Evolutionary conservation across 257 asterid genomes (phyloP).

Genomic region (Linderniella brevidens): DNA sequence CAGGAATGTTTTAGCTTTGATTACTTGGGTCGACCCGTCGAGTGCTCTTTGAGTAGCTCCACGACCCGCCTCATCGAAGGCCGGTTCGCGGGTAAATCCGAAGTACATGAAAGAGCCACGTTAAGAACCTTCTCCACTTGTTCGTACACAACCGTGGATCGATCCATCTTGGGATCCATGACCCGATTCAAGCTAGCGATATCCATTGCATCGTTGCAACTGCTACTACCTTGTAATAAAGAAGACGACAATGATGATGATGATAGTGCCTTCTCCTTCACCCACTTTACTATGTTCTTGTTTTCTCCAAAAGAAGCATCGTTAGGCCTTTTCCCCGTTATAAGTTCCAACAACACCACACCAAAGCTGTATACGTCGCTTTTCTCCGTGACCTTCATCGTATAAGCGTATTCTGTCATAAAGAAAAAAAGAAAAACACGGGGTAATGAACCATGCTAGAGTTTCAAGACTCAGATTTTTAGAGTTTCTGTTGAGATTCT

Average conservation of each 20-base stretch:
- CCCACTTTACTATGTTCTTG: constrained; percentile 53
- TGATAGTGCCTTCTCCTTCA: constrained; percentile 21
- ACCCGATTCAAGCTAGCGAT: constrained; percentile 18
- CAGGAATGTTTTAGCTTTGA: too few species aligned
- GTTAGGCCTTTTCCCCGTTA: constrained; percentile 42
- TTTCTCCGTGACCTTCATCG: constrained; percentile 45
- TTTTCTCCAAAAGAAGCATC: constrained; percentile 38
- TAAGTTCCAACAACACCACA: constrained; percentile 46
- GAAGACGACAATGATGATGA: constrained; percentile 11
- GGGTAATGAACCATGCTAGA: neutral
- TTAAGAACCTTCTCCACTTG: constrained; percentile 36
- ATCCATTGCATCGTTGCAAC: constrained; percentile 1
- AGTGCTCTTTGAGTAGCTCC: constrained; percentile 30
- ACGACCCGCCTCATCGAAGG: constrained; percentile 70
- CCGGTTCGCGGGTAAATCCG: constrained; percentile 40
- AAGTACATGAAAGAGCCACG: constrained; percentile 47
- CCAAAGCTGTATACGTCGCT: constrained; percentile 81
- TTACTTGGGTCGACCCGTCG: constrained; percentile 12
- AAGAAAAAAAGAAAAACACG: neutral
- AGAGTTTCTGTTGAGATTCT: too few species aligned
- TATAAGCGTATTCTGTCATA: constrained; percentile 51
- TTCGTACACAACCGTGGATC: constrained; percentile 13
- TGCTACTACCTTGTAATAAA: constrained; percentile 11
- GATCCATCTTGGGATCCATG: constrained; percentile 33
- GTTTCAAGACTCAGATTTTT: too few species aligned